phyloP scores from a whole-genome alignment of 768 basidiomycete species.

The Phanerodontia chrysosporium region DNA sequence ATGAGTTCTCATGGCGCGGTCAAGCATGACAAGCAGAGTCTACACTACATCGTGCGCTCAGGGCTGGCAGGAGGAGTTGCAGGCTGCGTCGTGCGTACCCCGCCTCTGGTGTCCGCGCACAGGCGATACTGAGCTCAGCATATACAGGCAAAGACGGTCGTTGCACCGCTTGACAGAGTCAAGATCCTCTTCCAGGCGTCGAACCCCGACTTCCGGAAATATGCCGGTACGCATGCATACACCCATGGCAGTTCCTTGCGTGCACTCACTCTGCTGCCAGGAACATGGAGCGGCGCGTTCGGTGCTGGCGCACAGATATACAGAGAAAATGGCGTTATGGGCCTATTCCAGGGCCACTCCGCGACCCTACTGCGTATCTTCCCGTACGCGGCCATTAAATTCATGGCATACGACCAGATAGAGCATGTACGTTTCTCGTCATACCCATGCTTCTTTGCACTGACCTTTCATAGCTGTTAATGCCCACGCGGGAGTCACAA shows the following conservation, averaged over 20 bases:
- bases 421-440: conserved; percentile 51
- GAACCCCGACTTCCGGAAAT: conserved; percentile 91
- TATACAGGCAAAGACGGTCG: conserved; percentile 83
- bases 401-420: conserved; percentile 91
- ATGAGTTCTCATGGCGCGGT: conserved; percentile 56
- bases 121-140: background rate
- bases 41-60: conserved; percentile 50
- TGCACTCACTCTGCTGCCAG: conserved; percentile 35
- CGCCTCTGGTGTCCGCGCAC: background rate
- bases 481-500: conserved; percentile 77
- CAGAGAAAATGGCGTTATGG: conserved; percentile 60
- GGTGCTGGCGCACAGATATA: conserved; percentile 75
- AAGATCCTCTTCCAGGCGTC: conserved; percentile 99
- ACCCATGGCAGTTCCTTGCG: background rate
- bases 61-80: conserved; percentile 92
- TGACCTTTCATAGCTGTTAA: conserved; percentile 55
- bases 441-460: background rate
- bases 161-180: conserved; percentile 94
- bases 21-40: conserved; percentile 23
- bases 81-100: conserved; percentile 77
- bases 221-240: conserved; percentile 79
- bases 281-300: conserved; percentile 83
- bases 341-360: conserved; percentile 93
- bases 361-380: conserved; percentile 92
- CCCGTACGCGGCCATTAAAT: conserved; percentile 96